phyloP scores from a whole-genome alignment of 306 rosid species.

The Cucurbita pepo region DNA sequence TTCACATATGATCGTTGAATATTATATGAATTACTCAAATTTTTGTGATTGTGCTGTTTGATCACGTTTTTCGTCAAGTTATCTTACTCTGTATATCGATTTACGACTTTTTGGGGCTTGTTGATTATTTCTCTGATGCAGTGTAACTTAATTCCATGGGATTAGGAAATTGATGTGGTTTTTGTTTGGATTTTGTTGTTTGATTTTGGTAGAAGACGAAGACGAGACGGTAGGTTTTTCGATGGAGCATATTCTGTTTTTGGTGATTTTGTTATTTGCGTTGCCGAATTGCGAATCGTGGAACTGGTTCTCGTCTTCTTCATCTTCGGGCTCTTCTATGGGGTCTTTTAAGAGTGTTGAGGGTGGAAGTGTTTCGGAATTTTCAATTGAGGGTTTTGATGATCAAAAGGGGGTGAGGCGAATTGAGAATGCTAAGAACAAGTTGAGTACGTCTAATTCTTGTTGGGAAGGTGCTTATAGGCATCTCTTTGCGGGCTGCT shows the following conservation, averaged over 20 bases:
- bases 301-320: conserved; percentile 6
- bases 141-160: background rate
- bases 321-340: background rate
- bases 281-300: background rate
- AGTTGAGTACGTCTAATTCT: conserved; percentile 29
- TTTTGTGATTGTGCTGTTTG: background rate
- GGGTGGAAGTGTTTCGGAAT: conserved; percentile 22
- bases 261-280: background rate
- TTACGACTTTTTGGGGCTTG: background rate
- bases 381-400: conserved; percentile 35
- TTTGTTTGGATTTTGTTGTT: background rate
- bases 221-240: background rate
- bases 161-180: background rate
- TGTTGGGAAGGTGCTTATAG: conserved; percentile 67
- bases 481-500: conserved; percentile 57
- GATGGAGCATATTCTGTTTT: background rate
- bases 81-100: background rate
- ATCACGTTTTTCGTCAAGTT: background rate
- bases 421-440: conserved; percentile 38
- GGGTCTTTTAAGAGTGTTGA: background rate
- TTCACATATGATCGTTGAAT: background rate
- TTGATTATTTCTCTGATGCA: background rate
- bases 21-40: background rate
- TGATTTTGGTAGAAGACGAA: background rate
- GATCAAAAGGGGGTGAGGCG: conserved; percentile 35